phyloP scores from a whole-genome alignment of 345 rosid genomes.

The Trapa bicornis region DNA sequence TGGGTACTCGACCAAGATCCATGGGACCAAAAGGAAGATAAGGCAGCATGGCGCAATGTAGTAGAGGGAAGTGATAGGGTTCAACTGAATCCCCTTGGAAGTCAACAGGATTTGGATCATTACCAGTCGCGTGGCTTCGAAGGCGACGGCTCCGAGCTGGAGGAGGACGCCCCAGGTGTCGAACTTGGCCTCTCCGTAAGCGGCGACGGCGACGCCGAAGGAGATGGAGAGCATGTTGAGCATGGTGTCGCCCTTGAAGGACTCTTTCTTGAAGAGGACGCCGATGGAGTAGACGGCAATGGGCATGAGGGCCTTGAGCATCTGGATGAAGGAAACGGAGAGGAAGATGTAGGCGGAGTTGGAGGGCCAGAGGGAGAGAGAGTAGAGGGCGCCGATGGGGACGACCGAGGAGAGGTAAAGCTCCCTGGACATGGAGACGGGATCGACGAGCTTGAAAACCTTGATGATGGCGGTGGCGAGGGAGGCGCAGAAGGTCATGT shows the following conservation, averaged over 20 bases:
- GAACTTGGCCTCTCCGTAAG: constrained; percentile 15
- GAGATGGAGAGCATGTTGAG: constrained; percentile 89
- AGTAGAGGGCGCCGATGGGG: too few species aligned
- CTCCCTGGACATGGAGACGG: constrained; percentile 15
- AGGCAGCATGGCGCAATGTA: too few species aligned
- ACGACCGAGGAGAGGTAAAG: too few species aligned
- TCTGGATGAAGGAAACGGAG: too few species aligned
- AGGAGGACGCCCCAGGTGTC: constrained; percentile 76
- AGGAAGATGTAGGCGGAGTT: too few species aligned
- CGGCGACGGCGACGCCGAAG: constrained; percentile 72
- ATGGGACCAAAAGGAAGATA: too few species aligned
- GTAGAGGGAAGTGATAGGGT: too few species aligned
- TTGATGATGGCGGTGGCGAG: constrained; percentile 79
- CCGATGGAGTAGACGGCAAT: too few species aligned
- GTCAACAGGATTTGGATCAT: constrained; percentile 83
- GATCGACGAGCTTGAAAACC: constrained; percentile 80
- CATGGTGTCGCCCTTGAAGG: constrained; percentile 64
- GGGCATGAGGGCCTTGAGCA: too few species aligned
- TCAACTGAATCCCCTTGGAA: too few species aligned
- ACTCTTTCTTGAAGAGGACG: too few species aligned
- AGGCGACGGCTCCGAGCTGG: constrained; percentile 83
- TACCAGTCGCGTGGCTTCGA: constrained; percentile 86
- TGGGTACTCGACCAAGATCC: constrained; percentile 15
- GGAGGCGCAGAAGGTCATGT: constrained; percentile 16
- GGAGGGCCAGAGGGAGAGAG: too few species aligned